phyloP scores from a whole-genome alignment of 2,329 filamentous ascomycete genomes.

The Diaporthe australafricana region DNA sequence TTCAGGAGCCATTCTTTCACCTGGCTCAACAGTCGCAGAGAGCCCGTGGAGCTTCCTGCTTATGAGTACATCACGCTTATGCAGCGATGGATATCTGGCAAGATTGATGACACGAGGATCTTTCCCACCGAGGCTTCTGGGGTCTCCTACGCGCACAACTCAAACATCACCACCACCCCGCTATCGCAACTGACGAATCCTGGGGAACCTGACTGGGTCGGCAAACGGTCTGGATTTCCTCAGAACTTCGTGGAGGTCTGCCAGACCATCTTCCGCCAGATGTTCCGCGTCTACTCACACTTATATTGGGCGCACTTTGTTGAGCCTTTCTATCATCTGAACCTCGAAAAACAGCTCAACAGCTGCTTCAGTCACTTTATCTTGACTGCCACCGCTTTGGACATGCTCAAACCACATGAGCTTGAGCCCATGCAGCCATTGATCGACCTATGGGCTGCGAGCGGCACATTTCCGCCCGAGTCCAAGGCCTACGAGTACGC shows the following conservation, averaged over 20 bases:
- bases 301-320: conserved; percentile 97
- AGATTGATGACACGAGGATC: conserved; percentile 89
- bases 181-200: conserved; percentile 72
- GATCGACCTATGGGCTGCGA: conserved; percentile 90
- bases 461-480: conserved; percentile 86
- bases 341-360: conserved; percentile 84
- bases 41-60: conserved; percentile 92
- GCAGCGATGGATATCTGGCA: conserved; percentile 96
- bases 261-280: conserved; percentile 95
- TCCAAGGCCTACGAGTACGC: conserved; percentile 75
- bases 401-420: conserved; percentile 88
- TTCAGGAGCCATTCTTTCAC: conserved; percentile 90
- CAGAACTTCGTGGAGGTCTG: conserved; percentile 90
- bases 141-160: conserved; percentile 74
- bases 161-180: conserved; percentile 67
- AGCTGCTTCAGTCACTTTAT: conserved; percentile 90
- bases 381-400: conserved; percentile 81
- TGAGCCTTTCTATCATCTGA: conserved; percentile 86
- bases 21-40: conserved; percentile 89
- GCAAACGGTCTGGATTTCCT: conserved; percentile 93
- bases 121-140: conserved; percentile 88
- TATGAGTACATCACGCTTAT: conserved; percentile 95
- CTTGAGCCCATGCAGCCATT: conserved; percentile 96
- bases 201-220: conserved; percentile 81
- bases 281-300: conserved; percentile 98